Evolutionary conservation across 371 early-diverging fungal genomes (phyloP).

Genomic region (Amoeboaphelidium protococcarum): DNA sequence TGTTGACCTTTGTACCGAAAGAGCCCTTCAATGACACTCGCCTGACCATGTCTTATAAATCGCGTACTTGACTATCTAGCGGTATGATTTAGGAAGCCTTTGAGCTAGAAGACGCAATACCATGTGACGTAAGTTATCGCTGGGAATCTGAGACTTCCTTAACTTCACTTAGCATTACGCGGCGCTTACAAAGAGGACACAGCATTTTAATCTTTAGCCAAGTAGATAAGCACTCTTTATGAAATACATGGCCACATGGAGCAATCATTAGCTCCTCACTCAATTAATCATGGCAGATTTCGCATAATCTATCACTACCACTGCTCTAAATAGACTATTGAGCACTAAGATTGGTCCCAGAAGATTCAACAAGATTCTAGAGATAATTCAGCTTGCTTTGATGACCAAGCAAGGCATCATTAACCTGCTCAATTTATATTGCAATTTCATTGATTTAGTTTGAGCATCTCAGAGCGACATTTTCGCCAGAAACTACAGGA

Average conservation of each 20-base stretch:
- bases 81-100: not conserved
- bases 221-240: not conserved
- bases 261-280: not conserved
- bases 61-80: no score
- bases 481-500: not conserved
- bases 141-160: not conserved
- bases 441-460: not conserved
- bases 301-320: not conserved
- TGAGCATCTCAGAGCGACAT: no score
- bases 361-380: not conserved
- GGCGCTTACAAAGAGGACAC: not conserved
- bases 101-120: not conserved
- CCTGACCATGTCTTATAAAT: not conserved
- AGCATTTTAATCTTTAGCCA: not conserved
- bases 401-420: not conserved
- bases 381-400: not conserved
- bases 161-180: not conserved
- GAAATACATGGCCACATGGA: not conserved
- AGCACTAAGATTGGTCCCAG: not conserved
- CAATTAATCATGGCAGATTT: not conserved
- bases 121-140: not conserved
- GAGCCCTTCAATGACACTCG: not conserved
- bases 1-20: not conserved
- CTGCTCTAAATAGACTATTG: not conserved
- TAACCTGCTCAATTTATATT: not conserved